Evolutionary conservation across 2,329 filamentous ascomycete species (phyloP), one percentile per base, ranked within the genome.

Genomic region (Colletotrichum godetiae): DNA sequence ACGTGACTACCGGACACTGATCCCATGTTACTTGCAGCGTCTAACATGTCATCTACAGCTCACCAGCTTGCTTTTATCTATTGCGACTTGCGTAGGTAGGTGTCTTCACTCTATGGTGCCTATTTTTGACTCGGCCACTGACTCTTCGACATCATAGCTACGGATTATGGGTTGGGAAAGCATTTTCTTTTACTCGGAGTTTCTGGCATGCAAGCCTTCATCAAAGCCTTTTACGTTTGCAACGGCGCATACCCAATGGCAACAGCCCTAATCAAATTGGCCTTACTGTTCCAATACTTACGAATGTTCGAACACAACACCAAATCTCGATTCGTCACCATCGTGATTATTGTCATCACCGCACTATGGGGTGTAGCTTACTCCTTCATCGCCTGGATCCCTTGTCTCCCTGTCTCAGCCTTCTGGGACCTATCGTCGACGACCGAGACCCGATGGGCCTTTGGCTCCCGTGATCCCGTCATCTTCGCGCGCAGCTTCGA

Each of bases 321-420:
- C 12, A 76, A 64, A 8, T 65, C 74, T 2, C 72, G 64, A 0
- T 37, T 58, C 33, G 19, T 80, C n/a, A 75, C 77, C 11, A 33
- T 79, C 15, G 29, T 70, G 19, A 61, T 79, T 27, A 77, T 78
- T 57, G 58, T 76, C 7, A 76, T 81, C 58, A 80, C 79, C 1
- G 78, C 77, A 1, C 73, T 79, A 1, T 82, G 80, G 80, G 80
- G 80, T 0, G 12, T 78, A 31, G 75, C 76, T 1, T 82, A 80
- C 58, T 77, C 77, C 7, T 75, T 80, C 27, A 65, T 82, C 22
- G 78, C 80, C n/a, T 81, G 78, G 78, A 65, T 81, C 0, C 81
- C 81, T 1, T 83, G 80, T 64, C 75, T 79, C 27, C 80, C 80
- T 1, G 73, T 83, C 1, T 74, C 74, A 6, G 78, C 77, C 1